phyloP scores from a whole-genome alignment of 2,329 filamentous ascomycete genomes.

The Ascochyta rabiei region DNA sequence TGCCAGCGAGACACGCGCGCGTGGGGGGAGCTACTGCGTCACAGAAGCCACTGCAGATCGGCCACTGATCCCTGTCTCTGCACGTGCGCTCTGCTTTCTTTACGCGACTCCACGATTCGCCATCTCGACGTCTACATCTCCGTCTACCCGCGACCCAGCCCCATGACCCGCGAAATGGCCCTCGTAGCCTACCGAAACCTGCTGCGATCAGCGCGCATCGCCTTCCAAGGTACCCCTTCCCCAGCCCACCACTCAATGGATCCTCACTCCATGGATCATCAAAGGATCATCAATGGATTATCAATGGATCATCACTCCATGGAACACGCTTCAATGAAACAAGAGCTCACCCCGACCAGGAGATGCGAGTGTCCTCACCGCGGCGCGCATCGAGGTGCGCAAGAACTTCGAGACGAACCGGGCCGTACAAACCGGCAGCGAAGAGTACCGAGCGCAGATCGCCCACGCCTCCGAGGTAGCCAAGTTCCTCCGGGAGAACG shows the following conservation, averaged over 20 bases:
- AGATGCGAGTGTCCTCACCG: constrained; percentile 70
- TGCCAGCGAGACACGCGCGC: constrained; percentile 36
- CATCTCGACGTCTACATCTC: constrained; percentile 1
- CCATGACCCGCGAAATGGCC: constrained; percentile 58
- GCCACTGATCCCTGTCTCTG: constrained; percentile 4
- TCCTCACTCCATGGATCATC: too few species aligned
- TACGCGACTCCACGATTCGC: constrained; percentile 13
- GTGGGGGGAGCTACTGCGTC: constrained; percentile 25
- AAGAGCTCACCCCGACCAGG: constrained; percentile 56
- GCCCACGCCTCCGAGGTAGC: constrained; percentile 84
- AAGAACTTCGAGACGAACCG: constrained; percentile 73
- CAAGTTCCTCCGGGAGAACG: constrained; percentile 76
- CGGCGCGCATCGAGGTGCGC: constrained; percentile 75
- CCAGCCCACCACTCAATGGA: too few species aligned
- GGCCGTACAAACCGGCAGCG: constrained; percentile 61
- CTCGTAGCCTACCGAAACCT: constrained; percentile 80
- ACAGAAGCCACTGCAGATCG: constrained; percentile 17
- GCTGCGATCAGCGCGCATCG: constrained; percentile 78
- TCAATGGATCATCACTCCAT: too few species aligned
- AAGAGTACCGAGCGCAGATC: constrained; percentile 69
- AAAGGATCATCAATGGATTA: too few species aligned
- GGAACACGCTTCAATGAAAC: too few species aligned
- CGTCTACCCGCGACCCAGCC: constrained; percentile 1
- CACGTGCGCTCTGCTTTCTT: constrained; percentile 12
- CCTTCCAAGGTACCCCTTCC: constrained; percentile 73